Base-by-base conservation (phyloP, 805 yeast genomes). In the Torulaspora delbrueckii region DNA sequence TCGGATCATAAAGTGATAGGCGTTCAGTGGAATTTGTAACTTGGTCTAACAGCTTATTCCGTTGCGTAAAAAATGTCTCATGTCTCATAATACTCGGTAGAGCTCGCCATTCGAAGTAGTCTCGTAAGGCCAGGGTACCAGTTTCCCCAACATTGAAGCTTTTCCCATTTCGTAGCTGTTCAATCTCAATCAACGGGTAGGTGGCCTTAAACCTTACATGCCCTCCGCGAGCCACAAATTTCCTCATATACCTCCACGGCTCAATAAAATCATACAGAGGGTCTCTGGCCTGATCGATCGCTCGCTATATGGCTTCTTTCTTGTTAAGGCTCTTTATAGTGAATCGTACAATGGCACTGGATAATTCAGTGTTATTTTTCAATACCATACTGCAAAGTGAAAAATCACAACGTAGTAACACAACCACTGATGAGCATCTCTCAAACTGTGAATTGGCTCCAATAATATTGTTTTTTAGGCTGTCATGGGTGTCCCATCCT, bases 401-500 rank as follows among this genome's bases (percentile, higher is more conserved):
- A 31, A 31, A 31, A 13, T 31, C 9, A 31, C 19, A 13, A 10
- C 30, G n/a, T 26, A 19, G 22, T 19, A 19, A 19, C 22, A 19
- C 6, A 26, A 26, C n/a, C 30, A 26, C 30, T 26, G 30, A 26
- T 26, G 30, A 31, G 22, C 16, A 16, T 14, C 8, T 31, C 14
- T 31, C 19, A 31, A 16, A 13, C 23, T 10, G 14, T 8, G 8
- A 7, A 31, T 14, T 31, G 16, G 19, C 9, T 31, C 34, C 10
- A 7, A 14, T 26, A 10, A 31, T 16, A 31, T 16, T 16, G 9
- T 31, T 12, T 16, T 16, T 31, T 31, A 6, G 22, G 37, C 25
- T 14, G 26, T 10, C n/a, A 85, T 86, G 93, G 96, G 99, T 74
- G 99, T 93, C 54, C 99, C 99, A 52, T 96, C 99, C 18, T 82